Evolutionary conservation across 2,329 filamentous ascomycete genomes (phyloP).

Genomic region (Botrytis medusae): DNA sequence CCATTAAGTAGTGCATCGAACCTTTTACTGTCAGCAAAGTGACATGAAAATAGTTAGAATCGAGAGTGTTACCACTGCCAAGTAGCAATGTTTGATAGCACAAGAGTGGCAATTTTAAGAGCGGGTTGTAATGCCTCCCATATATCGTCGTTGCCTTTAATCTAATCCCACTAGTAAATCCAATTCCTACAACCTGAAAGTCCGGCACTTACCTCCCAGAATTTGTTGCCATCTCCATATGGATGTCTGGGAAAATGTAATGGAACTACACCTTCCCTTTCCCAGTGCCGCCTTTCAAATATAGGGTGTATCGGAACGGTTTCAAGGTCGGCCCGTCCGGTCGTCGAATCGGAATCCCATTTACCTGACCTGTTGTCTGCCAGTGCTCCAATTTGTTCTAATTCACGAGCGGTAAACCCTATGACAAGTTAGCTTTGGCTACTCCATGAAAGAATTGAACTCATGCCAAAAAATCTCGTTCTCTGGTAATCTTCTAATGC

Average conservation of each 20-base stretch:
- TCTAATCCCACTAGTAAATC: neutral
- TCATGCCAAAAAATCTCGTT: neutral
- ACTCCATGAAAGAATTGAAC: too few species aligned
- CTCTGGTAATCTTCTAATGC: neutral
- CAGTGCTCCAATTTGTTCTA: neutral
- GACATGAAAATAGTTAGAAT: neutral
- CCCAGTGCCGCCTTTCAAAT: neutral
- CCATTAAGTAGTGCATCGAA: constrained; percentile 3
- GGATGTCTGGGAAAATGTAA: neutral
- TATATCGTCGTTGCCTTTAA: constrained; percentile 2
- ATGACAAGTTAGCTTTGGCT: neutral
- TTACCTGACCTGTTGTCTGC: neutral
- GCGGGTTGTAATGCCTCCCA: constrained; percentile 3
- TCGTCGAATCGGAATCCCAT: neutral
- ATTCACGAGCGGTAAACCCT: neutral
- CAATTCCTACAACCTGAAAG: neutral
- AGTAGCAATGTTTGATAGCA: neutral
- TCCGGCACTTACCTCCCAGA: neutral
- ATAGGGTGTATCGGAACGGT: neutral
- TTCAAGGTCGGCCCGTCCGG: neutral
- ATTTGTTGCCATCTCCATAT: constrained; percentile 2
- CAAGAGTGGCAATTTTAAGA: neutral
- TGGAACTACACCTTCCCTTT: neutral
- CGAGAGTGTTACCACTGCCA: neutral
- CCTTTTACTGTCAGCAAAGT: neutral